Base-by-base conservation (phyloP, 1,284 basidiomycete genomes). In the Heterobasidion annosum region DNA sequence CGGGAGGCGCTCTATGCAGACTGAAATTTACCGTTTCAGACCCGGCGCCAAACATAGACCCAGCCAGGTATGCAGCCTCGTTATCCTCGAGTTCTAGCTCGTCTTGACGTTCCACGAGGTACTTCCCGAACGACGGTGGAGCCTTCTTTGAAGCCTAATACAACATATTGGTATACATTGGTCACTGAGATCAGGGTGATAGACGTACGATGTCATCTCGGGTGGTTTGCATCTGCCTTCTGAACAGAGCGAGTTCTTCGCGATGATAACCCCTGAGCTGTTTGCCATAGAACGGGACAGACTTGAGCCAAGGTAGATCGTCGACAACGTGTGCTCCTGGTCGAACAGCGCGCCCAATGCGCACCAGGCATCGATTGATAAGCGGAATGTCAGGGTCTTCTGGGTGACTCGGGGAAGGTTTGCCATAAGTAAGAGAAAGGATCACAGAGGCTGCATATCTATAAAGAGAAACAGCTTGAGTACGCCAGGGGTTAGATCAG, bases 401-500 rank as follows among this genome's bases (percentile, higher is more conserved):
- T 56, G 75, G 78, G 0, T 67, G 72, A 43, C 75, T 76, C 8
- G 52, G 77, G 62, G 57, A 71, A 35, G 73, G 68, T 56, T 81
- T 82, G 0, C 84, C 85, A 58, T 88, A 88, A 7, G 84, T 79
- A 48, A 88, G 71, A 2, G 77, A 73, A 67, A 88, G 74, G 2
- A 85, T 82, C 0, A 86, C 75, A 0, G 77, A 79, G 0, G 83
- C 78, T 0, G 83, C 78, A 59, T 82, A 88, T 34, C 83, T 85
- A 57, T 2, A 10, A 25, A 25, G 4, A 25, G 25, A 25, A 25
- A 25, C 25, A 25, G 4, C 25, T 25, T 25, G 25, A 25, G 25
- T 25, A 25, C 25, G 25, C 25, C 25, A 5, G 3, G 25, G 25
- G 25, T 25, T 25, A 19, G 34, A 16, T n/a, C 9, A 19, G 43